Evolutionary conservation across 1,284 basidiomycete genomes (phyloP).

Genomic region (Pisolithus thermaeus): DNA sequence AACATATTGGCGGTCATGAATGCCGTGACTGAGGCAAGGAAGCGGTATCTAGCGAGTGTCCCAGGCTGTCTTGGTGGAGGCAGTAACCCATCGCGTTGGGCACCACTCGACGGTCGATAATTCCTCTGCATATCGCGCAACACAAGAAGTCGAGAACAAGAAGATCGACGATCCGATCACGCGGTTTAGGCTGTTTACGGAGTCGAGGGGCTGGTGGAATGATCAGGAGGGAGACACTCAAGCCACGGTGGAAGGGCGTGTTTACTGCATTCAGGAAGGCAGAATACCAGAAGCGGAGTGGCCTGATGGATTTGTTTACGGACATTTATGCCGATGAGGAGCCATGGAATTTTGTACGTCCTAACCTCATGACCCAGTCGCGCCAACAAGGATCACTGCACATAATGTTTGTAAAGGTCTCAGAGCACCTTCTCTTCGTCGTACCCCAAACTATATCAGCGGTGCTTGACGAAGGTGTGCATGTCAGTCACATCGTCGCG

Average conservation of each 20-base stretch:
- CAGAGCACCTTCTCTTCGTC: no score
- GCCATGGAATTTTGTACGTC: no score
- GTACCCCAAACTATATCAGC: no score
- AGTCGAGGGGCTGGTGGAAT: slow-evolving; percentile 82
- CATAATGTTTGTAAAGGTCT: no score
- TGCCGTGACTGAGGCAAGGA: slow-evolving; percentile 77
- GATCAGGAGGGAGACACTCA: slow-evolving; percentile 70
- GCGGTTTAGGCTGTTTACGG: slow-evolving; percentile 81
- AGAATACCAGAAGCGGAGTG: slow-evolving; percentile 65
- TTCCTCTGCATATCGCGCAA: slow-evolving; percentile 85
- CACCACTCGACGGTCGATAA: slow-evolving; percentile 96
- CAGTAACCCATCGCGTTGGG: slow-evolving; percentile 91
- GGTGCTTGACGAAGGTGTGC: no score
- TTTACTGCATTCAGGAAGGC: slow-evolving; percentile 75
- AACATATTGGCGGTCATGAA: slow-evolving; percentile 84
- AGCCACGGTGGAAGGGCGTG: slow-evolving; percentile 63
- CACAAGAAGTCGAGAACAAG: slow-evolving; percentile 81
- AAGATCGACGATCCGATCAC: slow-evolving; percentile 85
- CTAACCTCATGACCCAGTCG: no score
- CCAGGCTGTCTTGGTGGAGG: slow-evolving; percentile 84
- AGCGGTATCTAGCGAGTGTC: slow-evolving; percentile 71
- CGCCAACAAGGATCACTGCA: no score
- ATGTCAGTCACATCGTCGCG: no score
- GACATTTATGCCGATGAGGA: slow-evolving; percentile 87
- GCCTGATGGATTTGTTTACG: slow-evolving; percentile 76